These are phyloP conservation scores for Inonotus obliquus DNA, from an alignment of 1,284 basidiomycete genomes.

Conservation along the genomic window DNA sequence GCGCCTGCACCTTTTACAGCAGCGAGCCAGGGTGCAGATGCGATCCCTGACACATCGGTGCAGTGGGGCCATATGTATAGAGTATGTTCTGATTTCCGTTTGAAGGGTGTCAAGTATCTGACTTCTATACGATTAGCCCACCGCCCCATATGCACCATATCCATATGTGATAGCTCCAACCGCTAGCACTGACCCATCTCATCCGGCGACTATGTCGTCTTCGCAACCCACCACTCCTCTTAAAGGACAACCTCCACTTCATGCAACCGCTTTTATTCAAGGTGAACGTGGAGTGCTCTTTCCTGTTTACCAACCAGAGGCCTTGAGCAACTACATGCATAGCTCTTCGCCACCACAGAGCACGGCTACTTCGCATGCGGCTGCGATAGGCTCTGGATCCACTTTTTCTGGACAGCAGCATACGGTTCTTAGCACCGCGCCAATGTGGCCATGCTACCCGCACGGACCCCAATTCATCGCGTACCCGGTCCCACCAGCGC, in stretches of 20 bases:
- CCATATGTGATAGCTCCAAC: conserved; percentile 19
- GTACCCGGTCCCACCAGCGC: conserved; percentile 7
- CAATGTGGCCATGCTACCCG: conserved; percentile 10
- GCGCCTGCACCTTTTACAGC: conserved; percentile 3
- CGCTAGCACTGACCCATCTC: conserved; percentile 3
- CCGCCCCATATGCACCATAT: conserved; percentile 42
- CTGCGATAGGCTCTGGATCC: not conserved
- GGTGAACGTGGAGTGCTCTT: conserved; percentile 66
- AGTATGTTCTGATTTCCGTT: not conserved
- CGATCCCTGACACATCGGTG: not conserved
- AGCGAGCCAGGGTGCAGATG: not conserved
- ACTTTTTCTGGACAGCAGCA: not conserved
- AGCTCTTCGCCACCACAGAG: conserved; percentile 18
- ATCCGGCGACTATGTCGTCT: not conserved
- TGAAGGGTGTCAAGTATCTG: not conserved
- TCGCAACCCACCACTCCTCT: conserved; percentile 24
- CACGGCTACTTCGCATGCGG: not conserved
- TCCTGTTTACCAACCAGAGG: conserved; percentile 67
- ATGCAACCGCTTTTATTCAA: conserved; percentile 66
- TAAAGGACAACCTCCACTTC: conserved; percentile 49
- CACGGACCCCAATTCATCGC: conserved; percentile 8
- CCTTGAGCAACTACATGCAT: conserved; percentile 51
- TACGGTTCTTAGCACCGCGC: not conserved
- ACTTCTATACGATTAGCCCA: conserved; percentile 28
- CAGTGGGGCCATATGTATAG: conserved; percentile 13